A percentile compares a stretch with the other conserved stretches of the same genome.
These are phyloP conservation scores for Lycium ferocissimum DNA, from an alignment of 257 asterid species.

Conservation along the genomic window DNA sequence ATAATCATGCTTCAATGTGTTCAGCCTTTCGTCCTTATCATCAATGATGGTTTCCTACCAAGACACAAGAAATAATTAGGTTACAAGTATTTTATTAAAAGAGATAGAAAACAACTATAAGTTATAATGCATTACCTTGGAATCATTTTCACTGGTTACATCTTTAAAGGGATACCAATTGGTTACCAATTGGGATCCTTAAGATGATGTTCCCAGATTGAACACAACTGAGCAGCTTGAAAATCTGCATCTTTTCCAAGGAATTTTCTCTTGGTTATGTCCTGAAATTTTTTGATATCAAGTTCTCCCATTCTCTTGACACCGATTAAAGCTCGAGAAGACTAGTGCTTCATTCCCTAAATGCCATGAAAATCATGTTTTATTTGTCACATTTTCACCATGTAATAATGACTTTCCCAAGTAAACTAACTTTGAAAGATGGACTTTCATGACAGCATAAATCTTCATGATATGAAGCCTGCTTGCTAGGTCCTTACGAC, in stretches of 20 bases:
- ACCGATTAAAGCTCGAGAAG: conserved; percentile 15
- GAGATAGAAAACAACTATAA: background rate
- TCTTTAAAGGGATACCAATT: conserved; percentile 37
- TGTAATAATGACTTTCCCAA: background rate
- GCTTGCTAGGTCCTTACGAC: background rate
- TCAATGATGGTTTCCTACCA: conserved; percentile 31
- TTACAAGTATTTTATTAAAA: background rate
- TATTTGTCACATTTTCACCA: background rate
- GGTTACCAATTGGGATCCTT: conserved; percentile 38
- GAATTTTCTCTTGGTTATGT: conserved; percentile 16
- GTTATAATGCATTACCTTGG: background rate
- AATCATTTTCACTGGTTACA: background rate
- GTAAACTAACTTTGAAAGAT: background rate
- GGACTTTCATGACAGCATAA: background rate
- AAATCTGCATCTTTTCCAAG: background rate
- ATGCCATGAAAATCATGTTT: background rate
- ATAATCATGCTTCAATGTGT: conserved; percentile 28
- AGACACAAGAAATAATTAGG: background rate
- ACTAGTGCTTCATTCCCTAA: background rate
- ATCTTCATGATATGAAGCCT: background rate
- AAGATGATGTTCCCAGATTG: conserved; percentile 36
- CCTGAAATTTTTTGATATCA: conserved; percentile 21
- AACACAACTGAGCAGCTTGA: conserved; percentile 31
- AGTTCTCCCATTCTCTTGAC: conserved; percentile 46
- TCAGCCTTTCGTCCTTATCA: conserved; percentile 34